Percentiles rank a stretch among this genome's conserved stretches.
These are phyloP conservation scores for Syzygium aqueum DNA, from an alignment of 345 rosid species.

Conservation along the genomic window DNA sequence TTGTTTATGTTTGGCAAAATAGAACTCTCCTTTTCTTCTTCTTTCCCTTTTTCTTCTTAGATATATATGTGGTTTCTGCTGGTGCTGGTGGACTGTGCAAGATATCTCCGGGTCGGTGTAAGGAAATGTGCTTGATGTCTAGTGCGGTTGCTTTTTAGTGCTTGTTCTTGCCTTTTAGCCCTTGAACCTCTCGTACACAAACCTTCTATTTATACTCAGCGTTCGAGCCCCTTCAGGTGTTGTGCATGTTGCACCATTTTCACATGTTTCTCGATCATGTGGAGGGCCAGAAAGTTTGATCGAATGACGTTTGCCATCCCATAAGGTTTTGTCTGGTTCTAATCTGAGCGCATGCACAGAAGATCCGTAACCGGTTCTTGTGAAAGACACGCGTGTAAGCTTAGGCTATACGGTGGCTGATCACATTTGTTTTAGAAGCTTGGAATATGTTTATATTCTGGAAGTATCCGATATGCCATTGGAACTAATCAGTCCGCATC, in stretches of 20 bases:
- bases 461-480: neutral
- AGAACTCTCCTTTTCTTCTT: too few relatives aligned
- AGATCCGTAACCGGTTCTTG: neutral
- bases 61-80: neutral
- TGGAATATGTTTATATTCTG: neutral
- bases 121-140: neutral
- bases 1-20: too few relatives aligned
- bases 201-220: neutral
- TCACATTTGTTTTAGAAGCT: neutral
- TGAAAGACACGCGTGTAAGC: neutral
- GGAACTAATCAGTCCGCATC: neutral
- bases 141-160: neutral
- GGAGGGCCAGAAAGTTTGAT: neutral
- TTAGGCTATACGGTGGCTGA: neutral
- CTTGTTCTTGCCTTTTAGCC: neutral
- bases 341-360: neutral
- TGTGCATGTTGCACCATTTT: neutral
- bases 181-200: neutral
- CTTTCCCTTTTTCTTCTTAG: neutral
- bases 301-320: neutral
- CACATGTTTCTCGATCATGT: neutral
- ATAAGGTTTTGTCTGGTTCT: neutral
- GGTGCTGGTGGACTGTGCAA: neutral
- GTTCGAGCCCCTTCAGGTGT: neutral
- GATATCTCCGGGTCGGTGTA: neutral